Conservation (phyloP, 345 rosid species). For the Populus simonii region DNA sequence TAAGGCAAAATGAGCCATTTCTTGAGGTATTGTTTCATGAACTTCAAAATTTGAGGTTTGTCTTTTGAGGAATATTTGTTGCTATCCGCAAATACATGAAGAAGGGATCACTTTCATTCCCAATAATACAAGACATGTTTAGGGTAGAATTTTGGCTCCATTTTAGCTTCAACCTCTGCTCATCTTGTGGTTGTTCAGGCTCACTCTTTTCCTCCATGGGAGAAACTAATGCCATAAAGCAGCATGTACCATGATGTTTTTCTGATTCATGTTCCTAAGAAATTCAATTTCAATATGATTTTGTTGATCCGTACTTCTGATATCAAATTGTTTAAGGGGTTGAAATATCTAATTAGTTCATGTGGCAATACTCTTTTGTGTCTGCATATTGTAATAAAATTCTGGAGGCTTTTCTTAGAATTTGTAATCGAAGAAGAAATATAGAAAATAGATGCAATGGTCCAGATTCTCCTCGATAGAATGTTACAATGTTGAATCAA, state of each 20-base stretch:
- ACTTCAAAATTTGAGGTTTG: constrained; percentile 24
- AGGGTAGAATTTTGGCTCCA: constrained; percentile 23
- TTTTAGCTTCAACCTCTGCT: constrained; percentile 11
- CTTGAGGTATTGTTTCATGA: constrained; percentile 20
- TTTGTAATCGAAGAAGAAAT: neutral
- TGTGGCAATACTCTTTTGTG: neutral
- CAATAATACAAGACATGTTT: constrained; percentile 42
- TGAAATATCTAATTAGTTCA: neutral
- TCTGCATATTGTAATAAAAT: neutral
- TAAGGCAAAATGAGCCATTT: constrained; percentile 50
- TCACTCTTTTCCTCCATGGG: constrained; percentile 12
- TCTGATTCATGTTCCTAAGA: constrained; percentile 18
- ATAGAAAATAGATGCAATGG: neutral
- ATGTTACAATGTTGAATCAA: neutral
- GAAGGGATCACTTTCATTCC: constrained; percentile 35
- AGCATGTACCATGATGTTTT: constrained; percentile 21
- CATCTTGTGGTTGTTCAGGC: constrained; percentile 16
- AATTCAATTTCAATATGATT: constrained; percentile 6
- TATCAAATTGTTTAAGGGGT: neutral
- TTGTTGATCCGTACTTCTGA: neutral
- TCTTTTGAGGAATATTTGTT: constrained; percentile 31
- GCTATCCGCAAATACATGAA: constrained; percentile 30
- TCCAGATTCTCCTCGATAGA: neutral
- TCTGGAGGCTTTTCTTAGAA: neutral
- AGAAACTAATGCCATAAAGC: constrained; percentile 28